Percentiles rank a stretch among this genome's conserved stretches.
These are phyloP conservation scores for Lactifluus subvellereus DNA, from an alignment of 768 basidiomycete species.

Conservation along the genomic window DNA sequence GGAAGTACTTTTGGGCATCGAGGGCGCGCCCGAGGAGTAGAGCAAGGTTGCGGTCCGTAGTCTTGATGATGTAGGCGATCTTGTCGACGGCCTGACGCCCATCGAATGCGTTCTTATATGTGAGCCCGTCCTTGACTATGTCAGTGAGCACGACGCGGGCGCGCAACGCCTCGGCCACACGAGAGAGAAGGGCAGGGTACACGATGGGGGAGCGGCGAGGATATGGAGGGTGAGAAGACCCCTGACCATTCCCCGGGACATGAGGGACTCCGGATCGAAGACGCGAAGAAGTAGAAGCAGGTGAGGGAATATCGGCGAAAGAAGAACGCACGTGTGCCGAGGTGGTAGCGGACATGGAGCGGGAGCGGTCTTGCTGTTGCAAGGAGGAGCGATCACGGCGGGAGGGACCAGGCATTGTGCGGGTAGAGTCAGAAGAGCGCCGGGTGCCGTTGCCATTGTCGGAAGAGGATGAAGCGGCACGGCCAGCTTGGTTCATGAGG, in stretches of 20 bases:
- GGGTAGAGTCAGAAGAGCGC: conserved; percentile 66
- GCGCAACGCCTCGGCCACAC: conserved; percentile 90
- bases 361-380: conserved; percentile 54
- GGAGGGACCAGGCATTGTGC: conserved; percentile 51
- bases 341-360: conserved; percentile 69
- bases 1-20: conserved; percentile 98
- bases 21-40: conserved; percentile 91
- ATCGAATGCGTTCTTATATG: conserved; percentile 95
- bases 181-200: conserved; percentile 94
- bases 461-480: conserved; percentile 34
- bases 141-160: conserved; percentile 73
- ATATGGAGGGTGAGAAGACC: conserved; percentile 13
- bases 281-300: conserved; percentile 31
- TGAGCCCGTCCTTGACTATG: conserved; percentile 88
- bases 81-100: conserved; percentile 96
- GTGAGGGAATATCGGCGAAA: conserved; percentile 31
- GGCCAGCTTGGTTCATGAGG: conserved; percentile 27
- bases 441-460: conserved; percentile 36
- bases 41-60: conserved; percentile 93
- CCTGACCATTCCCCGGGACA: conserved; percentile 30
- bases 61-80: conserved; percentile 97
- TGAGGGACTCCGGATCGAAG: conserved; percentile 32
- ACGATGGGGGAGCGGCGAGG: conserved; percentile 66
- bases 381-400: conserved; percentile 51
- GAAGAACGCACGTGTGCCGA: conserved; percentile 43